Conservation (phyloP, 2,329 filamentous ascomycete genomes). For the Polytolypa hystricis region DNA sequence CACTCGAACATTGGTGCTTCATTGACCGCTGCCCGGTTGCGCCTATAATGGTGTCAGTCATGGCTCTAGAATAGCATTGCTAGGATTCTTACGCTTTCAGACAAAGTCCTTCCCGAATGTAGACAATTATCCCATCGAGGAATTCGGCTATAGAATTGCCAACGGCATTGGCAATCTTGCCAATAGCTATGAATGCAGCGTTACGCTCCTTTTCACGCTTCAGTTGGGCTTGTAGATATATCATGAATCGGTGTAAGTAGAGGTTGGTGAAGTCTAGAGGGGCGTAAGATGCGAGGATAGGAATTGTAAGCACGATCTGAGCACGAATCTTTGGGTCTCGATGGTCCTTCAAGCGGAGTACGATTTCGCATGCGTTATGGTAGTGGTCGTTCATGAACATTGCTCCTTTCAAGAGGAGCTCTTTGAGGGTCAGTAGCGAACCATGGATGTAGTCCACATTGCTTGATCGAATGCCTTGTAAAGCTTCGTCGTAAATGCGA, state of each 20-base stretch:
- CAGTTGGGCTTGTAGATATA: slow-evolving; percentile 83
- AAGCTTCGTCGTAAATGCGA: slow-evolving; percentile 79
- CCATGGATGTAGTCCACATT: slow-evolving; percentile 85
- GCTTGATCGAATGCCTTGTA: slow-evolving; percentile 65
- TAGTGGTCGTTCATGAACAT: slow-evolving; percentile 99
- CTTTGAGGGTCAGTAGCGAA: slow-evolving; percentile 85
- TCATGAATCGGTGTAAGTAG: slow-evolving; percentile 93
- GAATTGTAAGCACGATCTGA: slow-evolving; percentile 83
- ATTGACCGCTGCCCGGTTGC: slow-evolving; percentile 46
- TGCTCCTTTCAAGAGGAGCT: slow-evolving; percentile 83
- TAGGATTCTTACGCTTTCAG: slow-evolving; percentile 62
- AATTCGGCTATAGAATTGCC: slow-evolving; percentile 92
- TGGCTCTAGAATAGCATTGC: too few species aligned
- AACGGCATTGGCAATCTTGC: slow-evolving; percentile 90
- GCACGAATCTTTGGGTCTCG: slow-evolving; percentile 76
- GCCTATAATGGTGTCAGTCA: too few species aligned
- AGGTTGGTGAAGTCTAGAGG: slow-evolving; percentile 78
- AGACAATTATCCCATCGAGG: slow-evolving; percentile 83
- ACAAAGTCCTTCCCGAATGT: slow-evolving; percentile 83
- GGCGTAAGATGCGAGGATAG: slow-evolving; percentile 83
- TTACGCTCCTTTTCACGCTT: slow-evolving; percentile 93
- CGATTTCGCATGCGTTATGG: slow-evolving; percentile 81
- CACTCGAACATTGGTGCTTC: slow-evolving; percentile 85
- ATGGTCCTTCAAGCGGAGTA: slow-evolving; percentile 86
- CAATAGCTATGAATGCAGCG: slow-evolving; percentile 88